Base-by-base conservation (phyloP, 2,329 filamentous ascomycete species). In the Coniochaeta sp. region DNA sequence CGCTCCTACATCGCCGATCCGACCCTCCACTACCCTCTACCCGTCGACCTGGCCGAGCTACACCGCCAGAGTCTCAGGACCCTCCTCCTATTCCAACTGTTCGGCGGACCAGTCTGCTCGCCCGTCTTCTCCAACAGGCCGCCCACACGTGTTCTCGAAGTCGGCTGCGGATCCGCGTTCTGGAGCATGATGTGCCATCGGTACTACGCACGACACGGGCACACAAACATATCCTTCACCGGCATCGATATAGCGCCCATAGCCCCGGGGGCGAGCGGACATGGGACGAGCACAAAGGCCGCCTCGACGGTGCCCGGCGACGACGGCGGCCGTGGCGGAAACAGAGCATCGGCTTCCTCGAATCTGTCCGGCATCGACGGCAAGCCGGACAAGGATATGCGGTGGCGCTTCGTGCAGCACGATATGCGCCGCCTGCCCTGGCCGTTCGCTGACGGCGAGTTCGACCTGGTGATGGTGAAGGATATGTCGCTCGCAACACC, bases 131-230 rank as follows among this genome's bases (percentile, higher is more conserved):
- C 81, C 50, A 81, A 84, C 64, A 84, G 85, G 55, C 87, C 90
- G 22, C 93, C 93, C 0, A 82, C 81, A 67, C 87, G 86, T 64
- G 88, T 98, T 31, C 80, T 98, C 26, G 93, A 98, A 70, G 76
- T 97, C 36, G 92, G 88, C 33, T 98, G 93, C 72, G 93, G 93
- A 19, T 89, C 89, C 22, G 93, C 86, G 26, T 90, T 96, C 70
- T 97, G 93, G 93, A 93, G 90, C 67, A 88, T 90, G 74, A 87
- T 91, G 78, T 96, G 91, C 72, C 89, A 96, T 72, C 85, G 90
- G 38, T 89, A 90, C 73, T 91, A 93, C 70, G 80, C 83, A 60
- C 81, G 84, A 57, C 79, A 83, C 60, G 91, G 91, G 16, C 82
- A 89, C 69, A 76, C 80, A 5, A 81, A 86, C 62, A 87, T 96